Conservation (phyloP, 2,329 filamentous ascomycete species). For the Colletotrichum sp. region DNA sequence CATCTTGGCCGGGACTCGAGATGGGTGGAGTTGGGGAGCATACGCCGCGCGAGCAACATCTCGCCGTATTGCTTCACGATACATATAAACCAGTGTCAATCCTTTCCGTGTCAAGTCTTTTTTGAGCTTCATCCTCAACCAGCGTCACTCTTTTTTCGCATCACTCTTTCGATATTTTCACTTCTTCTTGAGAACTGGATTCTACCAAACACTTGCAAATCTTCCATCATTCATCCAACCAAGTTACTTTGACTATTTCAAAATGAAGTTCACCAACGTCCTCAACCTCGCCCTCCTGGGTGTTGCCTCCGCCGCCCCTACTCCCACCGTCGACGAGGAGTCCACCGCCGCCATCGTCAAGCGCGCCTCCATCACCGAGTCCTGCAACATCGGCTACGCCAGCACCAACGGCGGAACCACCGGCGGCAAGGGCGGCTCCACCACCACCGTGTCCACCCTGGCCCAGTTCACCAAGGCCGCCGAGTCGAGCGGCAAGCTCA, state of each 20-base stretch:
- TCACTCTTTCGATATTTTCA: not conserved
- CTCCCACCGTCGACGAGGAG: constrained; percentile 31
- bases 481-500: constrained; percentile 44
- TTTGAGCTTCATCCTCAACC: not conserved
- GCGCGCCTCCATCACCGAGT: constrained; percentile 40
- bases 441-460: constrained; percentile 53
- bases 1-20: not conserved
- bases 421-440: constrained; percentile 55
- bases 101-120: not conserved
- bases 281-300: constrained; percentile 31
- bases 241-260: not conserved
- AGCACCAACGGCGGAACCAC: constrained; percentile 48
- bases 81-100: not conserved
- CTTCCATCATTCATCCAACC: not conserved
- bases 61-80: not conserved
- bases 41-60: not conserved
- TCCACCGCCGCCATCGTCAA: constrained; percentile 33
- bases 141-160: not conserved
- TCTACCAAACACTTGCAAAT: not conserved
- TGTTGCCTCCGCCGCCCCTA: constrained; percentile 33
- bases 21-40: not conserved
- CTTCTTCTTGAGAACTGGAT: constrained; percentile 2
- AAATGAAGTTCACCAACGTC: constrained; percentile 37
- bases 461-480: constrained; percentile 52
- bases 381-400: constrained; percentile 39